Conservation (phyloP, 1,284 basidiomycete genomes). For the Pisolithus thermaeus region DNA sequence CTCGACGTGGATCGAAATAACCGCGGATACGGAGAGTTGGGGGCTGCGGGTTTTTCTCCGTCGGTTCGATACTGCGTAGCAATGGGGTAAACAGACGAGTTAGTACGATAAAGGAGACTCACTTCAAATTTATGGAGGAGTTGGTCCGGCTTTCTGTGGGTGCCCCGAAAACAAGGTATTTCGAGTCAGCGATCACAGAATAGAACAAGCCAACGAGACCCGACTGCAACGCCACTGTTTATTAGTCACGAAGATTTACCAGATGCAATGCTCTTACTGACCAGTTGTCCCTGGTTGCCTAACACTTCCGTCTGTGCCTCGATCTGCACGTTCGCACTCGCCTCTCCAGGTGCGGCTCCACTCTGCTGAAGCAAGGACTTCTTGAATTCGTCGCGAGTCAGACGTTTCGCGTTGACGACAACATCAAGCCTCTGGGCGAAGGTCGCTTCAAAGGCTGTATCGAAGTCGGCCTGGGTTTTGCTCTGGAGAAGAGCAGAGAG, state of each 20-base stretch:
- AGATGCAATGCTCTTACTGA: constrained; percentile 7
- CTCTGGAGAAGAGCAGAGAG: constrained; percentile 31
- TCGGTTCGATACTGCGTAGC: constrained; percentile 22
- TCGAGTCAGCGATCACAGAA: constrained; percentile 24
- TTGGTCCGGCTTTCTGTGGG: constrained; percentile 15
- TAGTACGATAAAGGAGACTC: constrained; percentile 1
- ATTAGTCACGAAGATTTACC: neutral
- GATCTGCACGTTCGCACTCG: constrained; percentile 16
- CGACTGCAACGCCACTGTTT: constrained; percentile 8
- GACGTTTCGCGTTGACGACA: constrained; percentile 30
- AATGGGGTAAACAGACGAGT: neutral
- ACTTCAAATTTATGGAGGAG: constrained; percentile 26
- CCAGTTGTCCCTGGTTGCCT: constrained; percentile 22
- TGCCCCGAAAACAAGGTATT: constrained; percentile 25
- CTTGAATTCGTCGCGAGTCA: constrained; percentile 24
- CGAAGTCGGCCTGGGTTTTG: constrained; percentile 26
- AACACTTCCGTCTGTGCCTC: constrained; percentile 24
- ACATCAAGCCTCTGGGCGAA: constrained; percentile 27
- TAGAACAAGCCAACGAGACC: constrained; percentile 29
- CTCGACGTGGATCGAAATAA: constrained; percentile 28
- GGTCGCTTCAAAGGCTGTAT: constrained; percentile 30
- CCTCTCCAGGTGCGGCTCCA: constrained; percentile 14
- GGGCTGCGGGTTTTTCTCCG: constrained; percentile 19
- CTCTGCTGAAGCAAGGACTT: constrained; percentile 22
- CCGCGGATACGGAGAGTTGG: constrained; percentile 13